Percentiles rank a stretch among this genome's conserved stretches.
phyloP scores from a whole-genome alignment of 768 basidiomycete genomes.

The Krasilnikovozyma curviuscula region DNA sequence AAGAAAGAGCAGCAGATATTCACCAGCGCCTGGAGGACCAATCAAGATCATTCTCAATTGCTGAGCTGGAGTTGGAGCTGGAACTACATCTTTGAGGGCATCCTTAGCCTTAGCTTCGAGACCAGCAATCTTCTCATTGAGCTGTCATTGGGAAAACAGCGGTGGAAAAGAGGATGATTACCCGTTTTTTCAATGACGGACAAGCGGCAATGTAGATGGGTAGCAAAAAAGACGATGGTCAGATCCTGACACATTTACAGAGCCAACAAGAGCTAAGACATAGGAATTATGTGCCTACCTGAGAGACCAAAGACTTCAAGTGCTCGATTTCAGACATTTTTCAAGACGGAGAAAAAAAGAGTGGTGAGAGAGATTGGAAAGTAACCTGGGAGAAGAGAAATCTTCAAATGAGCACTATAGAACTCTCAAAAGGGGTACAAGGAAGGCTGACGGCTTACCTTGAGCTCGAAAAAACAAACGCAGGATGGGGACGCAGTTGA shows the following conservation, averaged over 20 bases:
- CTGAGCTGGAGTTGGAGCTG: slow-evolving; percentile 39
- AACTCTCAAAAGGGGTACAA: too few relatives aligned
- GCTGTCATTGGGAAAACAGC: slow-evolving; percentile 18
- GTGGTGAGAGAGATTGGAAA: too few relatives aligned
- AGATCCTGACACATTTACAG: not conserved
- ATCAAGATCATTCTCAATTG: slow-evolving; percentile 80
- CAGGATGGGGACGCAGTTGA: too few relatives aligned
- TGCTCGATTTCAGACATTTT: slow-evolving; percentile 77
- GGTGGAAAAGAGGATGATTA: not conserved
- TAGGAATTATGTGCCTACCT: slow-evolving; percentile 26
- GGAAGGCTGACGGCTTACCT: too few relatives aligned
- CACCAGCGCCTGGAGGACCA: slow-evolving; percentile 93
- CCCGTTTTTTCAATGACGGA: not conserved
- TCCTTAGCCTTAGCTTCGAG: slow-evolving; percentile 46
- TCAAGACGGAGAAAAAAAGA: too few relatives aligned
- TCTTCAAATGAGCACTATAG: too few relatives aligned
- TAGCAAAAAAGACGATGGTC: not conserved
- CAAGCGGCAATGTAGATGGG: not conserved
- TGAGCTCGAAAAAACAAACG: too few relatives aligned
- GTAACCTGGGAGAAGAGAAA: too few relatives aligned
- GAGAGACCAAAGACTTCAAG: slow-evolving; percentile 74
- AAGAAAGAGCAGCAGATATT: slow-evolving; percentile 19
- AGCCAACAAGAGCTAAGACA: not conserved
- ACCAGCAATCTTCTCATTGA: slow-evolving; percentile 67
- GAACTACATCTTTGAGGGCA: slow-evolving; percentile 31